These are phyloP conservation scores for Sphagnum fallax DNA, from an alignment of 228 moss, liverwort and hornwort genomes.

Conservation along the genomic window DNA sequence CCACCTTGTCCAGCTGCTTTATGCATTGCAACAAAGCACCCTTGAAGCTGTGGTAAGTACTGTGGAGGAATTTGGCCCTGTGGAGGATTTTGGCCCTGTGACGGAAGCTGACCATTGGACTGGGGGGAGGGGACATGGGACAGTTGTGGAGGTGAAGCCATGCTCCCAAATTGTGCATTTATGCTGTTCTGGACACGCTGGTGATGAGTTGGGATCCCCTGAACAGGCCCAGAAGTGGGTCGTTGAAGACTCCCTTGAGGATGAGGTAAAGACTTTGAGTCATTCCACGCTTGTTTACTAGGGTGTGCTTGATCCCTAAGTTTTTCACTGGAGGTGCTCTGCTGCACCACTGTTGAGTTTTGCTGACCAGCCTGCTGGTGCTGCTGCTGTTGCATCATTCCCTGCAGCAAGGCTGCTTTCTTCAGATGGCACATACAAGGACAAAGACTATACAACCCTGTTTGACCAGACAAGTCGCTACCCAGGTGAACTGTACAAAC, in stretches of 20 bases:
- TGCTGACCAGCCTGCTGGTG: constrained; percentile 40
- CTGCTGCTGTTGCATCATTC: constrained; percentile 56
- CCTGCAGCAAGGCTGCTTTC: constrained; percentile 18
- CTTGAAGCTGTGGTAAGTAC: constrained; percentile 49
- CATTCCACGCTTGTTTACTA: constrained; percentile 27
- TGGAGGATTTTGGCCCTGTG: constrained; percentile 31
- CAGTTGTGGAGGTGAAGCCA: constrained; percentile 41
- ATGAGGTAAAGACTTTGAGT: constrained; percentile 30
- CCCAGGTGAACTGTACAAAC: too few relatives aligned
- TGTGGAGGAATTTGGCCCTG: constrained; percentile 42
- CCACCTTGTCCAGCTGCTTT: constrained; percentile 50
- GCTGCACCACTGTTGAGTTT: constrained; percentile 24
- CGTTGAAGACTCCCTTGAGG: constrained; percentile 43
- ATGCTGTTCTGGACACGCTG: constrained; percentile 37
- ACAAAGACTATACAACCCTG: too few relatives aligned
- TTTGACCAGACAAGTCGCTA: too few relatives aligned
- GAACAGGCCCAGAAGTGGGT: constrained; percentile 33
- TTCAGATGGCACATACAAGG: too few relatives aligned
- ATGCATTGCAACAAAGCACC: constrained; percentile 43
- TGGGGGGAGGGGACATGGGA: constrained; percentile 19
- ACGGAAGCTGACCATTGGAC: constrained; percentile 22
- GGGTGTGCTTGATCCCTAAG: constrained; percentile 42
- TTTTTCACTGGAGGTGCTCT: constrained; percentile 34
- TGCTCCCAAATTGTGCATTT: constrained; percentile 30
- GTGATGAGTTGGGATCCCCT: constrained; percentile 41